Conservation (phyloP, 2,329 filamentous ascomycete genomes). For the Colletotrichum eremochloae region DNA sequence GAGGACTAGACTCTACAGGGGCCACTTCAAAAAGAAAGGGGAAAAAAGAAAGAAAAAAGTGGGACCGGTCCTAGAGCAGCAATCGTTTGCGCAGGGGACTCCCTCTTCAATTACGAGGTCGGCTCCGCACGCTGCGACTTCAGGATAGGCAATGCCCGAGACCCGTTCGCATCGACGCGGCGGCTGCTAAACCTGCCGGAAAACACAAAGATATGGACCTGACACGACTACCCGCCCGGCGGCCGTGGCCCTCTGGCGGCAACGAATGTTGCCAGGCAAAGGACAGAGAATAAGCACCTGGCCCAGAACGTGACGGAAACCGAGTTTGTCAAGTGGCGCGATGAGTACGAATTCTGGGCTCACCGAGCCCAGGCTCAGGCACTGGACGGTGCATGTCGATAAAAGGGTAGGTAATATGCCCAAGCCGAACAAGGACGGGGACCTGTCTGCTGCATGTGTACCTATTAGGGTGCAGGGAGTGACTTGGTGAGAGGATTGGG, state of each 20-base stretch:
- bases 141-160: constrained; percentile 60
- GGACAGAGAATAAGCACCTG: constrained; percentile 62
- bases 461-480: constrained; percentile 49
- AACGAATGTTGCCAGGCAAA: constrained; percentile 62
- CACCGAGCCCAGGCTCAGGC: constrained; percentile 60
- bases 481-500: constrained; percentile 65
- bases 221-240: constrained; percentile 66
- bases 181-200: constrained; percentile 58
- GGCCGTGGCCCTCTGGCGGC: constrained; percentile 52
- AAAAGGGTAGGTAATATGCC: constrained; percentile 63
- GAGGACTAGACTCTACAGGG: neutral
- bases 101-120: constrained; percentile 62
- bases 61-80: constrained; percentile 9
- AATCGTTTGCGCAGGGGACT: constrained; percentile 60
- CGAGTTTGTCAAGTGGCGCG: constrained; percentile 60
- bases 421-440: constrained; percentile 46
- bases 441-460: constrained; percentile 54
- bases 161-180: constrained; percentile 59
- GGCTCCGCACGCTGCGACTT: constrained; percentile 65
- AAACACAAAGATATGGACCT: constrained; percentile 64
- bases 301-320: constrained; percentile 55
- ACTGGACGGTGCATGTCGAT: constrained; percentile 66
- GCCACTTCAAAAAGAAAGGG: neutral
- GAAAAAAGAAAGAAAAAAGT: no score
- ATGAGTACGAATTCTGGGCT: constrained; percentile 60